phyloP scores from a whole-genome alignment of 495 filamentous ascomycete species.

The Neurospora tetraspora region DNA sequence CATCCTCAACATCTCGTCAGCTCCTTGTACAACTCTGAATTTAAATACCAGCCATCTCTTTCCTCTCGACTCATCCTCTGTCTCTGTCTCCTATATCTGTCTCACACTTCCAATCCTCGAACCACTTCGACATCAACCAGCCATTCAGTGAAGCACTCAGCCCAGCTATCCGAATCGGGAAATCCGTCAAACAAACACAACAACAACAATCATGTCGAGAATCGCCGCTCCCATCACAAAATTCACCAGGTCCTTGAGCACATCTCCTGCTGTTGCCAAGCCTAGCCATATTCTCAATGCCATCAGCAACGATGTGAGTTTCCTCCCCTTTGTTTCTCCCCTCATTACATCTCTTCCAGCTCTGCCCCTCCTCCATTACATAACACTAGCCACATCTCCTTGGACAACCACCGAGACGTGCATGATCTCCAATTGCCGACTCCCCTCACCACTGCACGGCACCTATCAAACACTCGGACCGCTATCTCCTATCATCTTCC shows the following conservation, averaged over 20 bases:
- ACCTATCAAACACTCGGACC: no score
- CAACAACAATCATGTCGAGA: conserved; percentile 25
- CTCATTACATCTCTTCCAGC: background rate
- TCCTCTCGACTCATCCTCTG: background rate
- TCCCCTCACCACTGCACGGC: background rate
- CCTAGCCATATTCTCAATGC: conserved; percentile 25
- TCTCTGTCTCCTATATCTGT: background rate
- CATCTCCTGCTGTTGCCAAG: conserved; percentile 22
- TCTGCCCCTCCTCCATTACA: background rate
- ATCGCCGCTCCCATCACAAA: conserved; percentile 33
- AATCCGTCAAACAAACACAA: conserved; percentile 1
- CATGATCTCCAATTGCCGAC: background rate
- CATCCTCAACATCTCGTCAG: background rate
- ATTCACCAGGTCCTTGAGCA: conserved; percentile 35
- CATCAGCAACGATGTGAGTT: conserved; percentile 19
- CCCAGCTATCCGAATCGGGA: background rate
- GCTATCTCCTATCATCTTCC: conserved; percentile 1
- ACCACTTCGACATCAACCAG: background rate
- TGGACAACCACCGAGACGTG: conserved; percentile 1
- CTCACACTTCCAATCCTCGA: background rate
- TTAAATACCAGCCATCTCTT: background rate
- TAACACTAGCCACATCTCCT: background rate
- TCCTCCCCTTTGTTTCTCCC: background rate
- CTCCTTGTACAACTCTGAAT: background rate
- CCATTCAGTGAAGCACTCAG: background rate